Percentiles rank a stretch among this genome's conserved stretches.
These are phyloP conservation scores for Xylaria intraflava DNA, from an alignment of 495 filamentous ascomycete species.

Conservation along the genomic window DNA sequence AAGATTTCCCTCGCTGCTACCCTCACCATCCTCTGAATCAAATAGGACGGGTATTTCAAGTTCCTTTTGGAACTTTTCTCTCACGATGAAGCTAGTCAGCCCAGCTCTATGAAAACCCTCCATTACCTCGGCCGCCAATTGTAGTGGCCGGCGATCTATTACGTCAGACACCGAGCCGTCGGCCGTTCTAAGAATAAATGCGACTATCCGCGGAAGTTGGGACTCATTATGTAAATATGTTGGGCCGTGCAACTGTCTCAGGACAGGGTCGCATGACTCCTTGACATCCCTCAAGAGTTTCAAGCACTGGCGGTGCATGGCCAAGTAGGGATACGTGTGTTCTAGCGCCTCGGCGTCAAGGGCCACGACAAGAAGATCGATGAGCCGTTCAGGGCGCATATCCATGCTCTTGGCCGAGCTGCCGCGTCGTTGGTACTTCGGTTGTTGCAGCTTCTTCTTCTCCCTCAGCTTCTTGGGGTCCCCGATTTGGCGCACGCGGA, in stretches of 20 bases:
- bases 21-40: not conserved
- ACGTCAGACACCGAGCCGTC: not conserved
- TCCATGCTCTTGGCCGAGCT: not conserved
- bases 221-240: constrained; percentile 32
- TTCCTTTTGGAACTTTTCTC: not conserved
- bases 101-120: not conserved
- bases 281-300: constrained; percentile 27
- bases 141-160: constrained; percentile 5
- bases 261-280: constrained; percentile 18
- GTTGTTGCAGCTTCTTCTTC: constrained; percentile 8
- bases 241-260: constrained; percentile 24
- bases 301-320: constrained; percentile 36
- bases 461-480: constrained; percentile 6
- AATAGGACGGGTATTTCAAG: constrained; percentile 4
- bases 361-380: constrained; percentile 11
- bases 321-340: constrained; percentile 30
- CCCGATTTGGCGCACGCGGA: constrained; percentile 9
- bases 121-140: constrained; percentile 2
- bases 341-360: constrained; percentile 26
- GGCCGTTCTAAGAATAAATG: constrained; percentile 35
- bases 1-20: not conserved
- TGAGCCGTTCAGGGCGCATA: constrained; percentile 11
- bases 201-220: constrained; percentile 35
- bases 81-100: not conserved
- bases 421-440: not conserved